Evolutionary conservation across 1,139 yeast genomes (phyloP).

Genomic region (Suhomyces terraborum): DNA sequence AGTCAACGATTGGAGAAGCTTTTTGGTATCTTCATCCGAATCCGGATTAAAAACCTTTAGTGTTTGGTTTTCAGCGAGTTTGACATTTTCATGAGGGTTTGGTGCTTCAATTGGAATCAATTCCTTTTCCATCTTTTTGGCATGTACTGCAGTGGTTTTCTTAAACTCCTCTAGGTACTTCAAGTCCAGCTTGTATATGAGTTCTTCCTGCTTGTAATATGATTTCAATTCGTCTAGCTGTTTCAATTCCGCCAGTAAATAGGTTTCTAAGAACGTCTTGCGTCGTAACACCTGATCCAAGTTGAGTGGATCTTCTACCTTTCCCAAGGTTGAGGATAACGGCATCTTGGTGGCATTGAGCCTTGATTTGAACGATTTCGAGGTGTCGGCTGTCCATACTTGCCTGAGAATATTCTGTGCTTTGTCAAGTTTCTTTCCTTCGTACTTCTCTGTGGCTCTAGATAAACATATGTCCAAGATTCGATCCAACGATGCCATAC

Average conservation of each 20-base stretch:
- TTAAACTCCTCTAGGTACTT: conserved; percentile 32
- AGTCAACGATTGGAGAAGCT: conserved; percentile 23
- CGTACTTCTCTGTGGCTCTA: conserved; percentile 34
- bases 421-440: conserved; percentile 24
- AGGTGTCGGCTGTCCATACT: conserved; percentile 34
- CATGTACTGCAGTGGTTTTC: conserved; percentile 16
- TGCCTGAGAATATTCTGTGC: conserved; percentile 32
- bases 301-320: conserved; percentile 31
- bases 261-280: conserved; percentile 39
- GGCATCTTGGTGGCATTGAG: conserved; percentile 41
- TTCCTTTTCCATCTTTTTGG: conserved; percentile 14
- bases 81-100: conserved; percentile 3
- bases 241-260: conserved; percentile 44
- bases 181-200: conserved; percentile 34
- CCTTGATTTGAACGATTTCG: conserved; percentile 36
- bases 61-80: not conserved
- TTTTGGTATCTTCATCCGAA: conserved; percentile 27
- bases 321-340: conserved; percentile 26
- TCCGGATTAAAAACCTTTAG: conserved; percentile 27
- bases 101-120: conserved; percentile 1
- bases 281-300: conserved; percentile 35
- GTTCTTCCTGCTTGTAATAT: conserved; percentile 27
- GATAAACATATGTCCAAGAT: conserved; percentile 34
- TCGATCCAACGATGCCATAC: conserved; percentile 28
- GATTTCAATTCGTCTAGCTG: conserved; percentile 40